Evolutionary conservation across 192 early-diverging fungal genomes (phyloP).

Genomic region (Dimargaris xerosporica): DNA sequence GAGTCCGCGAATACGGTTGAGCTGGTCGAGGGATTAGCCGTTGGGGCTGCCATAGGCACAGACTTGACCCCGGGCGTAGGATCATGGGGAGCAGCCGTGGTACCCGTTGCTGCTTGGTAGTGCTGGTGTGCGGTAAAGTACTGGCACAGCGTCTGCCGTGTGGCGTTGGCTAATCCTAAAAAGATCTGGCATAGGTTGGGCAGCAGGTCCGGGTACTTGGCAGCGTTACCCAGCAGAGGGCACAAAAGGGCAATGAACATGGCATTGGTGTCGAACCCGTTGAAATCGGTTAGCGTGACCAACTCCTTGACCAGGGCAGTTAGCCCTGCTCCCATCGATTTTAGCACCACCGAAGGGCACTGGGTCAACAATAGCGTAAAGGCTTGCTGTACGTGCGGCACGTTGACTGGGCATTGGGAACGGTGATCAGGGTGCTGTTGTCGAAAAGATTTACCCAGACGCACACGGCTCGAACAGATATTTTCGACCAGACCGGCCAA

Average conservation of each 20-base stretch:
- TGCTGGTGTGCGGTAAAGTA: constrained; percentile 18
- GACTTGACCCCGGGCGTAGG: not conserved
- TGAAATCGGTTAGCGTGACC: constrained; percentile 24
- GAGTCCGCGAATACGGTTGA: constrained; percentile 4
- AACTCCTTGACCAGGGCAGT: constrained; percentile 17
- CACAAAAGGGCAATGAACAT: constrained; percentile 26
- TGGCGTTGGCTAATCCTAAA: constrained; percentile 17
- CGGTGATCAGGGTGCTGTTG: constrained; percentile 16
- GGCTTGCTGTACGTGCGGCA: constrained; percentile 19
- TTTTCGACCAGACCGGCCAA: not conserved
- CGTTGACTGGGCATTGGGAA: constrained; percentile 25
- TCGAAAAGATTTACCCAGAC: constrained; percentile 17
- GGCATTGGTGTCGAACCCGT: constrained; percentile 24
- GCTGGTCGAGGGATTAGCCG: not conserved
- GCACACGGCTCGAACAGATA: not conserved
- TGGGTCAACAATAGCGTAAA: constrained; percentile 15
- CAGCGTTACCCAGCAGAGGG: constrained; percentile 22
- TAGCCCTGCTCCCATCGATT: constrained; percentile 20
- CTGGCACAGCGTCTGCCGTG: constrained; percentile 19
- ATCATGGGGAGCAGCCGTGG: not conserved
- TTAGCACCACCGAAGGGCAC: constrained; percentile 13
- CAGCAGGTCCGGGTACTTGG: constrained; percentile 16
- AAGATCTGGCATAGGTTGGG: constrained; percentile 27
- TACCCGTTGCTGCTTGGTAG: not conserved
- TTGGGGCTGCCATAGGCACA: not conserved